Base-by-base conservation (phyloP, 2,329 filamentous ascomycete species). In the Chaetomiaceae sp. region DNA sequence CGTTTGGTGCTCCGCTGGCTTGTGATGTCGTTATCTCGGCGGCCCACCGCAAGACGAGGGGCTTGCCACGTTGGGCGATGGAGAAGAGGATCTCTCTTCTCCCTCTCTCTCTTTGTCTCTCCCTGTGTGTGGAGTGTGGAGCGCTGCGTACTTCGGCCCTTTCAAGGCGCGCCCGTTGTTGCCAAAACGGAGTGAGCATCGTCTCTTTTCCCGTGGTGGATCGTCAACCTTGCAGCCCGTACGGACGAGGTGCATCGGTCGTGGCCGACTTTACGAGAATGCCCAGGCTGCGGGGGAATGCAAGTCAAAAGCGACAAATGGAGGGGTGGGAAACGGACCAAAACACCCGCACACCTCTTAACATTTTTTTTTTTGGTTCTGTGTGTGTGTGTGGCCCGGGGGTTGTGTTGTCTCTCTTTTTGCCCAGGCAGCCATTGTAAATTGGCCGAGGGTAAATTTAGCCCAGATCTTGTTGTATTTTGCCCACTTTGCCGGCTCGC, bases 231-330 rank as follows among this genome's bases (percentile, higher is more conserved):
- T n/a, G 19, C 27, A 23, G 25, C 8, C n/a, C 17, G 40, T 25
- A 12, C 40, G 9, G 10, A 33, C 3, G 17, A 49, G 46, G n/a
- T n/a, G n/a, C n/a, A n/a, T n/a, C n/a, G n/a, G n/a, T n/a, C 41
- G 46, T 53, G 51, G 51, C 25, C 19, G 27, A 27, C 23, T 53
- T 53, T 53, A 53, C 51, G 51, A 53, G 30, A 10, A 27, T 12
- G 25, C 25, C 12, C 6, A 5, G 7, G 14, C 5, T 3, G 30
- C 5, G 30, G 30, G 30, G 30, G 30, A 33, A n/a, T 7, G 30
- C 5, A 12, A 12, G 30, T n/a, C n/a, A n/a, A n/a, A 13, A 33
- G 30, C 30, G 6, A 33, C 5, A 33, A 12, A 5, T 33, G 39
- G 10, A 17, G 33, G n/a, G 41, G 41, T 40, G 25, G 48, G 19